Evolutionary conservation across 306 rosid species (phyloP), one percentile per base, ranked within the genome.

Genomic region (Biancaea sappan): DNA sequence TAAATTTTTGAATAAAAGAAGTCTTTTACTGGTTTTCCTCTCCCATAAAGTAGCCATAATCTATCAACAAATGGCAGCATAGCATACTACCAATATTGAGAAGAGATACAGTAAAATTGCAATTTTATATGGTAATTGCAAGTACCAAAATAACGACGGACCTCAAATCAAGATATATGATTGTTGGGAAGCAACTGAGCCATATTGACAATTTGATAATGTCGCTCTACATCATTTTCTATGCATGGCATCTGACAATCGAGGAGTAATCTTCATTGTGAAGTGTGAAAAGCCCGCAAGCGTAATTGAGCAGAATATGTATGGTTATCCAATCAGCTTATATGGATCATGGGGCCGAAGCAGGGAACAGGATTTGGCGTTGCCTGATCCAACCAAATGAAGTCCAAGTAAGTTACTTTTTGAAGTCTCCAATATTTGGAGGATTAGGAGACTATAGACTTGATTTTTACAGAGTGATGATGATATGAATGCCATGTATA

Each of bases 401-500:
- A 12, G 1, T 28, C 13, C 7, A 44, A 29, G 44, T 9, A 9
- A n/a, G 12, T 44, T 15, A 44, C 14, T 35, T 44, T 15, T 24
- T 24, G 24, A 43, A 7, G 40, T 35, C 54, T 6, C 71, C 53
- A 43, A 6, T 37, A 16, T 63, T 51, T 11, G 12, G 21, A 63
- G 24, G 19, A 63, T 26, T 24, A 15, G 4, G 4, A 12, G 21
- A 29, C 37, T 44, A 16, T 43, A 43, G 44, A 44, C 71, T 43
- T 43, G 38, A 25, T 64, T 64, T 32, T 43, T 57, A 9, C 50
- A 9, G n/a, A 8, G 29, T 8, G 29, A 68, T 28, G 18, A 48
- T 61, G 28, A n/a, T 18, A 34, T 61, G 67, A 38, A 32, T n/a
- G 47, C 67, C 67, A 16, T 15, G 44, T 57, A 76, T 46, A 37